Conservation (phyloP, 495 filamentous ascomycete genomes). For the Pyrenula aspistea region DNA sequence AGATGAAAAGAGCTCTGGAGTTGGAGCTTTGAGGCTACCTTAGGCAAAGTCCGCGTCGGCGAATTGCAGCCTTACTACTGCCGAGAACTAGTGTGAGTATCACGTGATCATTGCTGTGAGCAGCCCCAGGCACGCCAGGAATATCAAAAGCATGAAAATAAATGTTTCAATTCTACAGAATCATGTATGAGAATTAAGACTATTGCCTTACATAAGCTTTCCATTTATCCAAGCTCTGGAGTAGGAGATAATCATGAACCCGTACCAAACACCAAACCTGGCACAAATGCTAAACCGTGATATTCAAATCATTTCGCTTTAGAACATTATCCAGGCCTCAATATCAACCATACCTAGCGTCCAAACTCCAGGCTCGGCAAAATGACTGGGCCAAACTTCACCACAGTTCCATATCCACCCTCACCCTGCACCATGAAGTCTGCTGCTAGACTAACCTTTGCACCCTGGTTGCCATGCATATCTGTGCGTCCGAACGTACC, state of each 20-base stretch:
- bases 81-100: too few relatives aligned
- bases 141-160: too few relatives aligned
- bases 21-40: not conserved
- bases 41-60: not conserved
- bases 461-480: conserved; percentile 31
- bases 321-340: not conserved
- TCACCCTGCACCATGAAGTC: conserved; percentile 98
- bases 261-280: not conserved
- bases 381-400: conserved; percentile 95
- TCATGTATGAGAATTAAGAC: too few relatives aligned
- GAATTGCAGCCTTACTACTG: not conserved
- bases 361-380: conserved; percentile 88
- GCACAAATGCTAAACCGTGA: not conserved
- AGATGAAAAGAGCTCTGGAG: too few relatives aligned
- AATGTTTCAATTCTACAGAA: too few relatives aligned
- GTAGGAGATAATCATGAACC: too few relatives aligned
- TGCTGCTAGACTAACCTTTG: conserved; percentile 77
- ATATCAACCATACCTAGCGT: conserved; percentile 16
- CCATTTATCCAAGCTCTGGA: too few relatives aligned
- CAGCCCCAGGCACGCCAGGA: too few relatives aligned
- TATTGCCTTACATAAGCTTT: too few relatives aligned
- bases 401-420: conserved; percentile 60
- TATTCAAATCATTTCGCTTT: not conserved
- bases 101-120: not conserved
- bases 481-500: conserved; percentile 35